These are phyloP conservation scores for Boehmeria nivea DNA, from an alignment of 306 rosid genomes.

Conservation along the genomic window DNA sequence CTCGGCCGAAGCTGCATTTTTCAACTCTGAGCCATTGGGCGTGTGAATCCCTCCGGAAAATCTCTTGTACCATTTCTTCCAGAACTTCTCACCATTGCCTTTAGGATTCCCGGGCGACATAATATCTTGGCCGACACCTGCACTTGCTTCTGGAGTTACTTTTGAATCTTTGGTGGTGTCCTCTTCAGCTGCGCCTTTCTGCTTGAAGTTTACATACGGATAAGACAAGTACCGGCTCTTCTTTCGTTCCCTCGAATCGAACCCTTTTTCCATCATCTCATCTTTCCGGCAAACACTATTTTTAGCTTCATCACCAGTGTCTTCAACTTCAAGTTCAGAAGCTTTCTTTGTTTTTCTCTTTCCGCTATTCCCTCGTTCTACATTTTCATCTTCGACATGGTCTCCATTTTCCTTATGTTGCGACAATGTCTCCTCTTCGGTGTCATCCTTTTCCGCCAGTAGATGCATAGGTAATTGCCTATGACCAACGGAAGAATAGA, in stretches of 20 bases:
- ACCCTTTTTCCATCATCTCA: slow-evolving; percentile 28
- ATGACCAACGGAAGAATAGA: slow-evolving; percentile 36
- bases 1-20: slow-evolving; percentile 34
- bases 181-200: slow-evolving; percentile 32
- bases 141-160: slow-evolving; percentile 24
- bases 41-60: slow-evolving; percentile 26
- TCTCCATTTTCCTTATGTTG: too few species aligned
- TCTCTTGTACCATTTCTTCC: slow-evolving; percentile 56
- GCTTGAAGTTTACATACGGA: slow-evolving; percentile 55
- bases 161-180: slow-evolving; percentile 23
- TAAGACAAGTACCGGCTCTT: slow-evolving; percentile 79
- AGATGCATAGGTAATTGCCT: slow-evolving; percentile 38
- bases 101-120: slow-evolving; percentile 31
- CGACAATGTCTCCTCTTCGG: slow-evolving; percentile 11
- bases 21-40: slow-evolving; percentile 34
- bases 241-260: slow-evolving; percentile 60
- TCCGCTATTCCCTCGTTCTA: slow-evolving; percentile 11
- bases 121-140: slow-evolving; percentile 2
- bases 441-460: slow-evolving; percentile 24
- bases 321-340: slow-evolving; percentile 12
- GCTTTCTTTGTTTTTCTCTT: slow-evolving; percentile 28
- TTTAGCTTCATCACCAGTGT: slow-evolving; percentile 8
- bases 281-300: slow-evolving; percentile 11
- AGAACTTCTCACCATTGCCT: slow-evolving; percentile 49
- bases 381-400: not conserved